phyloP scores from a whole-genome alignment of 306 rosid genomes.

The Ammopiptanthus mongolicus region DNA sequence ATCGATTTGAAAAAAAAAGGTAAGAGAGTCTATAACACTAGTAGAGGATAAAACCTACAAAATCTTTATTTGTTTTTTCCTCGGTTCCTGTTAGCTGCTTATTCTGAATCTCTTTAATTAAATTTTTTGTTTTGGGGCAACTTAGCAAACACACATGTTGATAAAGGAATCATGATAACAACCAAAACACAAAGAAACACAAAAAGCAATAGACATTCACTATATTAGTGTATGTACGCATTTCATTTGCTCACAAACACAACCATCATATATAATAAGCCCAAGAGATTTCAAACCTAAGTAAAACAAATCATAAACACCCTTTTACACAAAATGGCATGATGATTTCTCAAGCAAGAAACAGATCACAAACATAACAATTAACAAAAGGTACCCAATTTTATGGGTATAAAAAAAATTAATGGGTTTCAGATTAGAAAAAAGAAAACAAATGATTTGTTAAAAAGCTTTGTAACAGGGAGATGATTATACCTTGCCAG shows the following conservation, averaged over 20 bases:
- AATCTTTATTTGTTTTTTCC: not conserved
- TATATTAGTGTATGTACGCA: not conserved
- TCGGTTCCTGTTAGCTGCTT: not conserved
- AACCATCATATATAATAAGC: not conserved
- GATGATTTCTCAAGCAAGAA: not conserved
- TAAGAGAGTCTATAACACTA: not conserved
- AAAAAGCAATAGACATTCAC: not conserved
- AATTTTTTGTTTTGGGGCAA: not conserved
- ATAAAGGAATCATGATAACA: not conserved
- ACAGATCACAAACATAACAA: not conserved
- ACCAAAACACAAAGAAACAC: not conserved
- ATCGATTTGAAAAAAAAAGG: not conserved
- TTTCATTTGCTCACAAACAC: not conserved
- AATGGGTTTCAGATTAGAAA: not conserved
- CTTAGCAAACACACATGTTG: not conserved
- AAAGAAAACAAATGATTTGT: not conserved
- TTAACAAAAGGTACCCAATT: not conserved
- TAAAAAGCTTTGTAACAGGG: not conserved
- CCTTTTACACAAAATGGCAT: not conserved
- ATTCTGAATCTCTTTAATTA: not conserved
- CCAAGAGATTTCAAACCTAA: not conserved
- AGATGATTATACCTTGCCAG: slow-evolving; percentile 21
- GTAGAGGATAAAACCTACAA: not conserved
- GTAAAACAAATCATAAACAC: not conserved
- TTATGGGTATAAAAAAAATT: not conserved